Base-by-base conservation (phyloP, 108 stramenopile genomes). In the Pseudonitzschia multiseries region DNA sequence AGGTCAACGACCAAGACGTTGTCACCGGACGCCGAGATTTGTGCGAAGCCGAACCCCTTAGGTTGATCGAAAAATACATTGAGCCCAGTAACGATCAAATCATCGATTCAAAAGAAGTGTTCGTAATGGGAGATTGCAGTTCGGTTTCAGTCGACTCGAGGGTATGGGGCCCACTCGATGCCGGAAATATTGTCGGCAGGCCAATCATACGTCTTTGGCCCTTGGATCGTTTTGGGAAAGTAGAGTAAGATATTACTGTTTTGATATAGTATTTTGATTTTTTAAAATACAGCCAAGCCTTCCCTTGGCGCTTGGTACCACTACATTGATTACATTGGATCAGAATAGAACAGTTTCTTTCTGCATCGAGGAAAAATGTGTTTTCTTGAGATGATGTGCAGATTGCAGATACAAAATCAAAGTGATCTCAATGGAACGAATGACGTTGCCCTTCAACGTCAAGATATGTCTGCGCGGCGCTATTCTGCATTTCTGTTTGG, bases 111-210 rank as follows among this genome's bases (percentile, higher is more conserved):
- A 66, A 75, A 42, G 33, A 78, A 66, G 76, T 86, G 18, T 86
- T 82, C 28, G 86, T 90, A 17, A 71, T 87, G 73, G 89, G 89
- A 40, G 89, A 90, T 57, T 87, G 86, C 64, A 73, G 79, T 15
- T 77, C 81, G 20, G 85, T 84, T 8, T 86, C 85, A 10, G 74
- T 90, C 48, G 89, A 90, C 73, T 88, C 87, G 43, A 57, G 89
- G 9, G 87, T 90, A 24, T 90, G 86, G 85, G 87, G 87, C 13
- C 42, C 77, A 43, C 68, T 90, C 31, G 69, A 78, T 22, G 46
- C 65, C 6, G 22, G 68, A 27, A 64, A 87, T 28, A 81, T 90
- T 57, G 78, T 81, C 20, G 84, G 84, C 13, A 46, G 72, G 33
- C 84, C 84, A 14, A 44, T 85, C 8, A 17, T 78, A 17, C 52